Base-by-base conservation (phyloP, 805 yeast species). In the Huiozyma naganishii region DNA sequence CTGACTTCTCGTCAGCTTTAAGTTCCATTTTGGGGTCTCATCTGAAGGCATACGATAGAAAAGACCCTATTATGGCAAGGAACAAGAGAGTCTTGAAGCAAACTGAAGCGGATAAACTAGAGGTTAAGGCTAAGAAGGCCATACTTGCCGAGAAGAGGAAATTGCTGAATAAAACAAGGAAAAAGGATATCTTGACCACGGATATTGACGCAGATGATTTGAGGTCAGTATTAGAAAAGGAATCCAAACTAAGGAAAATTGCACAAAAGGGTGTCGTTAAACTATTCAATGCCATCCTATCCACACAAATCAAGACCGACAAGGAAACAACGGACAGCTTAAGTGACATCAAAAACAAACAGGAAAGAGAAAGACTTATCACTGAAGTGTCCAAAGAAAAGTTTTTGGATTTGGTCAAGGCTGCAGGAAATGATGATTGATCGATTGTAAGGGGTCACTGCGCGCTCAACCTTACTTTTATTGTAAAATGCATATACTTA, bases 181-280 rank as follows among this genome's bases (percentile, higher is more conserved):
- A 80, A 36, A 76, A 68, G 47, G 75, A 84, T 47, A 68, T 89
- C 7, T 65, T 88, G 17, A 79, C 72, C 32, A 80, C 77, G 32
- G 58, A 42, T 36, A 74, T 76, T 1, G 72, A 67, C 11, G 60
- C 62, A 45, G 64, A 54, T 30, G 63, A 57, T 38, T 72, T 72
- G 6, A 71, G 85, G 58, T 70, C 69, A 36, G 64, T 72, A 4
- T 59, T 85, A 12, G 94, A 83, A 46, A 71, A 70, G 42, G 96
- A 87, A 58, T 74, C 76, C 50, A 70, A 67, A 48, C 67, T 85
- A 54, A 80, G 83, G 59, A 87, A 87, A 58, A 72, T 79, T 27
- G 97, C 95, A 0, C 95, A 86, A 65, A 71, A 80, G 51, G 96
- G 96, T 66, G 95, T 85, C 10, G 86, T 87, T 7, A 76, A 79